Evolutionary conservation across 176 grass and related monocot species (phyloP), one percentile per base, ranked within the genome.

Genomic region (Rhipidocladum racemiflorum): DNA sequence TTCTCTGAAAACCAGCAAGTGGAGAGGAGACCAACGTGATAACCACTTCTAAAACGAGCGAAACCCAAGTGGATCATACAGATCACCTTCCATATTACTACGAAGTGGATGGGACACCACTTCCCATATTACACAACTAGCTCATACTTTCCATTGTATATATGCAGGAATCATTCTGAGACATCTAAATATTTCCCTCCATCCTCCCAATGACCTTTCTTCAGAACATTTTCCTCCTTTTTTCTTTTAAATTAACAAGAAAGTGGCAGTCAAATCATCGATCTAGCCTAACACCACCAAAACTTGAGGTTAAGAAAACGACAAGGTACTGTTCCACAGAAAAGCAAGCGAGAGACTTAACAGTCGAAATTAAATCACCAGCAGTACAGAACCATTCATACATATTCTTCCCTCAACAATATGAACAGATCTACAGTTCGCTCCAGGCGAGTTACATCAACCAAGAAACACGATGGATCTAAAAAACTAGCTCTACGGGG

Each of bases 341-440:
- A 28, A 9, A 56, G 4, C 23, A 45, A 44, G 7, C 24, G 43
- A 42, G 35, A 17, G 35, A 66, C 30, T 4, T 4, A 17, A 25
- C 29, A 65, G 29, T 39, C 28, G 5, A 73, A 60, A 48, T 30
- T 12, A 63, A 54, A 63, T 12, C 2, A 18, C 20, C 43, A 9
- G 6, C 21, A 49, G 46, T 32, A 25, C 24, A 32, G 2, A 66
- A 14, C 9, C 67, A 57, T 7, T 8, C 17, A 20, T 13, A 3
- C 60, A 61, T 61, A 2, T 39, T 23, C 29, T n/a, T 24, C 7
- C 34, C 4, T 11, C 20, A 55, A 7, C 3, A 30, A 61, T 5
- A 57, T 6, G 10, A 3, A 60, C 43, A 84, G 43, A 84, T 84
- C 60, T 84, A 75, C 34, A 65, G 9, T 42, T 23, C 34, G 4